These are phyloP conservation scores for Akanthomyces uredinophilus DNA, from an alignment of 2,329 filamentous ascomycete species.

Conservation along the genomic window DNA sequence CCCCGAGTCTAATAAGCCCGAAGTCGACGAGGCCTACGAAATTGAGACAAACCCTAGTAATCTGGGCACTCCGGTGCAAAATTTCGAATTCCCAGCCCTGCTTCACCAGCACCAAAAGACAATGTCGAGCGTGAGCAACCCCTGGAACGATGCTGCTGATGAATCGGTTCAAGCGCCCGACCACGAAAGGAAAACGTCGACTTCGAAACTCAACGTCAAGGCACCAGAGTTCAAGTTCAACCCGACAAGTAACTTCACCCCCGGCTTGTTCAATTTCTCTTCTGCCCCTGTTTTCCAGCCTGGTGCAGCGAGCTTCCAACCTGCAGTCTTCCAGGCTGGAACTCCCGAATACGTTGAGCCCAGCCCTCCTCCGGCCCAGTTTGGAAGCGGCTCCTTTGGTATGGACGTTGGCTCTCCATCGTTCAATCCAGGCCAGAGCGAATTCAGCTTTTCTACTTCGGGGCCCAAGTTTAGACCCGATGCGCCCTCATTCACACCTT, in stretches of 20 bases:
- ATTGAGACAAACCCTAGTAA: slow-evolving; percentile 72
- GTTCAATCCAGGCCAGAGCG: slow-evolving; percentile 63
- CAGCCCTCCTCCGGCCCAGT: slow-evolving; percentile 25
- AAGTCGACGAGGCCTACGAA: slow-evolving; percentile 54
- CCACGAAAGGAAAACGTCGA: slow-evolving; percentile 51
- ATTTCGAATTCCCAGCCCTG: slow-evolving; percentile 40
- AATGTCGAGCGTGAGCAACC: slow-evolving; percentile 55
- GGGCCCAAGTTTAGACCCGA: slow-evolving; percentile 69
- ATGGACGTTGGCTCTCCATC: slow-evolving; percentile 66
- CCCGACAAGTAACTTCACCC: slow-evolving; percentile 46
- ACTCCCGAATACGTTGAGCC: slow-evolving; percentile 19
- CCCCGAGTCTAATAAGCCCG: slow-evolving; percentile 33
- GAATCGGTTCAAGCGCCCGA: slow-evolving; percentile 40
- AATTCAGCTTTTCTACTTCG: slow-evolving; percentile 64
- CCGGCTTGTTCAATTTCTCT: slow-evolving; percentile 47
- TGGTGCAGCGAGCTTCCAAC: slow-evolving; percentile 29
- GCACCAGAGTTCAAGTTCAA: slow-evolving; percentile 86
- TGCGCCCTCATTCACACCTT: slow-evolving; percentile 71
- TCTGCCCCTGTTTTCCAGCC: slow-evolving; percentile 17
- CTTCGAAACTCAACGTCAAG: slow-evolving; percentile 80
- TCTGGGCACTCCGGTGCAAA: slow-evolving; percentile 57
- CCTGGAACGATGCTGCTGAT: slow-evolving; percentile 43
- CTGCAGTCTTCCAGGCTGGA: slow-evolving; percentile 35
- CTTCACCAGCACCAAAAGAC: slow-evolving; percentile 48
- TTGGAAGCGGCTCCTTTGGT: slow-evolving; percentile 37